Evolutionary conservation across 2,329 filamentous ascomycete genomes (phyloP), one percentile per base, ranked within the genome.

Genomic region (Cladosporium phlei): DNA sequence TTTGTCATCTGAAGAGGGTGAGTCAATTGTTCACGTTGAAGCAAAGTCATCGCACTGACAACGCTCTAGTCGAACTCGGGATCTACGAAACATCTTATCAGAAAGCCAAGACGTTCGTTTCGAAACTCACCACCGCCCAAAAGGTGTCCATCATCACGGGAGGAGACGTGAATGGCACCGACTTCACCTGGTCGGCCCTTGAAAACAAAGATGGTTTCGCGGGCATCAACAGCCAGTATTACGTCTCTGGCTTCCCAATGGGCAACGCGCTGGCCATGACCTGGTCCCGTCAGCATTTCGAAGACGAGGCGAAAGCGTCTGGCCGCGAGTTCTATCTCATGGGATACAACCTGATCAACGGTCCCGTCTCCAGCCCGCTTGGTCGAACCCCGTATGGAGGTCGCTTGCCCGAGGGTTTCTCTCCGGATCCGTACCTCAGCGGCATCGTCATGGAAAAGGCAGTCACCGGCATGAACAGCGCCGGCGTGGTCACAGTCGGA

Each of bases 341-440:
- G 51, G 55, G 55, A 5, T 53, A 53, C 30, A 54, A 55, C 12
- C 45, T 54, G 7, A 52, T 56, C 51, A 55, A 58, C 28, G 54
- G 55, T 2, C 53, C 55, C 4, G 55, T 57, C 9, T 38, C 42
- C 14, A 47, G 49, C 19, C 46, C 49, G 16, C 32, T 64, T 8
- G 61, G 61, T 2, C 48, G 60, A 16, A 44, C 55, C 14, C 56
- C 59, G 9, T 38, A 54, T 11, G 58, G 54, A 11, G 60, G 60
- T 2, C 47, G 60, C 3, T 57, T 58, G 22, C 61, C 80, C 38
- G 79, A 82, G 59, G 77, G 80, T 0, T 87, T 87, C 56, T 82
- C 83, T 1, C 66, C 76, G 1, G 84, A 88, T 57, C 83, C 83
- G 0, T 77, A 76, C 5, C 71, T 88, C 20, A 75, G 78, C 50